phyloP scores from a whole-genome alignment of 192 early-diverging fungal species.

The Helicostylum pulchrum region DNA sequence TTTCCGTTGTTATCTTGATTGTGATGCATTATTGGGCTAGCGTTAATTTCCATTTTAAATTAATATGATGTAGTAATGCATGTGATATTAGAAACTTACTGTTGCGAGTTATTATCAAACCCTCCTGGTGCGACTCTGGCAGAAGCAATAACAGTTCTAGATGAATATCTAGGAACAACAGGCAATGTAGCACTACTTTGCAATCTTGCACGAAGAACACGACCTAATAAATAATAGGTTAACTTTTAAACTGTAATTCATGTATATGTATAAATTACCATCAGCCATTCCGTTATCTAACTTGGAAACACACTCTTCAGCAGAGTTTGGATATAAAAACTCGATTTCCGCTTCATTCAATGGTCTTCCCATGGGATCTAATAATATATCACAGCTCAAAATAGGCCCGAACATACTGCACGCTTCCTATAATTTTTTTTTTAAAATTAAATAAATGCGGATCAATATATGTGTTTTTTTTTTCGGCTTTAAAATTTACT shows the following conservation, averaged over 20 bases:
- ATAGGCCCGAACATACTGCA: conserved; percentile 35
- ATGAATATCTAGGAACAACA: conserved; percentile 5
- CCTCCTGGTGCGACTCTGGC: not conserved
- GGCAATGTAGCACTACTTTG: not conserved
- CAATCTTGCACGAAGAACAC: conserved; percentile 7
- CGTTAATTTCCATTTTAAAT: too few species aligned
- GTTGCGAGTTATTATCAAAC: too few species aligned
- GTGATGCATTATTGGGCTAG: too few species aligned
- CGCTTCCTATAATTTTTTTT: conserved; percentile 21
- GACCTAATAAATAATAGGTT: not conserved
- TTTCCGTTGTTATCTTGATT: too few species aligned
- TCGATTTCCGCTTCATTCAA: conserved; percentile 44
- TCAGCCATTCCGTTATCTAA: conserved; percentile 43
- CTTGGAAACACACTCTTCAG: conserved; percentile 36
- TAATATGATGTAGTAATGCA: not conserved
- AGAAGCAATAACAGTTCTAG: conserved; percentile 1
- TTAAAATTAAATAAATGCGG: not conserved
- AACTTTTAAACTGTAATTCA: not conserved
- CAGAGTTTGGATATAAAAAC: conserved; percentile 37
- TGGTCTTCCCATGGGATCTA: conserved; percentile 29
- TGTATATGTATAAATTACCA: conserved; percentile 24
- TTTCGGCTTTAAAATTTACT: conserved; percentile 18
- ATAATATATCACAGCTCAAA: conserved; percentile 36
- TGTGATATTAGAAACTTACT: not conserved
- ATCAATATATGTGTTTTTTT: not conserved